These are phyloP conservation scores for Metschnikowia bowlesiae DNA, from an alignment of 805 yeast genomes.

Conservation along the genomic window DNA sequence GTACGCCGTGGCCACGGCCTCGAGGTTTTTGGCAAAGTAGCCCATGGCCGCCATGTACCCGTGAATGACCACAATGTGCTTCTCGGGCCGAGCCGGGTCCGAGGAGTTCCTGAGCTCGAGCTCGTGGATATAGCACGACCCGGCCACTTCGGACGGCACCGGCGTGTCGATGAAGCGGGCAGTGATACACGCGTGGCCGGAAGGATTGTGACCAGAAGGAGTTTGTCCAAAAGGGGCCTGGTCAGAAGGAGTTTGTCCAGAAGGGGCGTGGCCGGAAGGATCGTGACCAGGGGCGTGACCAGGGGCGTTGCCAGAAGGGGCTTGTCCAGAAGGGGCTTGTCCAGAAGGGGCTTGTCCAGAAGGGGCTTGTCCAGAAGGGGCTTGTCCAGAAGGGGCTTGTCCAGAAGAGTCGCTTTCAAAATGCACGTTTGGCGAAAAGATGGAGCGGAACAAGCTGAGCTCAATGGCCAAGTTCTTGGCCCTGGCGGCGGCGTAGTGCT, in stretches of 20 bases:
- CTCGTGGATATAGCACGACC: constrained; percentile 33
- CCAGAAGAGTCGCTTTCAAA: background rate
- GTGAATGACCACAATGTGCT: constrained; percentile 33
- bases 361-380: too few relatives aligned
- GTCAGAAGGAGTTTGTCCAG: too few relatives aligned
- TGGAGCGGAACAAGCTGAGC: constrained; percentile 30
- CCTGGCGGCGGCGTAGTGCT: constrained; percentile 17
- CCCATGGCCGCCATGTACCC: constrained; percentile 46
- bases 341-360: too few relatives aligned
- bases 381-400: too few relatives aligned
- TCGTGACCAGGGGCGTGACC: too few relatives aligned
- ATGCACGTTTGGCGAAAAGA: constrained; percentile 27
- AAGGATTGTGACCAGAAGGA: too few relatives aligned
- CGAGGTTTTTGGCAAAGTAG: constrained; percentile 37
- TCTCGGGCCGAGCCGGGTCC: constrained; percentile 6
- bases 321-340: too few relatives aligned
- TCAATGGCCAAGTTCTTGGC: constrained; percentile 27
- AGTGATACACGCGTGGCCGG: constrained; percentile 6
- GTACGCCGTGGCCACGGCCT: constrained; percentile 24
- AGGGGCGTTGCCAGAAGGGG: too few relatives aligned
- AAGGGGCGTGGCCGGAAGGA: too few relatives aligned
- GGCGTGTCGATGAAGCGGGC: constrained; percentile 26
- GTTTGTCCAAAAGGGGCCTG: too few relatives aligned
- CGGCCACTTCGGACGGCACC: constrained; percentile 18
- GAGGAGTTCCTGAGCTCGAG: constrained; percentile 26